These are phyloP conservation scores for Hypoxylon sp. DNA, from an alignment of 2,329 filamentous ascomycete genomes.

Conservation along the genomic window DNA sequence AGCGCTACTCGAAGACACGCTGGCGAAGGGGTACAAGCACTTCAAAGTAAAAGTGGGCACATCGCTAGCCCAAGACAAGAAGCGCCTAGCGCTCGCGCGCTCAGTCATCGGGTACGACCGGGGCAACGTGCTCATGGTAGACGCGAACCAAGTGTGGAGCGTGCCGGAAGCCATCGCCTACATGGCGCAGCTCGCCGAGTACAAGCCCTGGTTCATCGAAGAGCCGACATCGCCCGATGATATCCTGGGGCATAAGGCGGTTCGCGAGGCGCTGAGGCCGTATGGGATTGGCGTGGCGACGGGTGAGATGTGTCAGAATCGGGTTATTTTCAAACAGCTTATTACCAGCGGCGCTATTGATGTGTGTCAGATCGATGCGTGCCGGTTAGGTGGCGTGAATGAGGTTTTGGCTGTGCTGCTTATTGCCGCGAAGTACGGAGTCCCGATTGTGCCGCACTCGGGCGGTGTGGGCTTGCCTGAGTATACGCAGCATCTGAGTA, in stretches of 20 bases:
- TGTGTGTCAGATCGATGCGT: conserved; percentile 91
- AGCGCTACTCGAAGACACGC: conserved; percentile 78
- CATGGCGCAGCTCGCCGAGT: conserved; percentile 85
- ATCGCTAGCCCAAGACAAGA: conserved; percentile 78
- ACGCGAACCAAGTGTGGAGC: conserved; percentile 94
- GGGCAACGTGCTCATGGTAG: conserved; percentile 90
- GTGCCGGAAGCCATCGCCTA: conserved; percentile 90
- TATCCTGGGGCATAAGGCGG: conserved; percentile 87
- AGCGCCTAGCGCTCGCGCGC: conserved; percentile 79
- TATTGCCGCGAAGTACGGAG: conserved; percentile 82
- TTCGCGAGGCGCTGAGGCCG: conserved; percentile 83
- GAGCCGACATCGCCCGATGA: conserved; percentile 94
- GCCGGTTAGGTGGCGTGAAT: conserved; percentile 90
- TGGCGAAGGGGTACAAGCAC: conserved; percentile 82
- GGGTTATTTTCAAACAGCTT: conserved; percentile 94
- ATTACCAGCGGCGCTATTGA: conserved; percentile 85
- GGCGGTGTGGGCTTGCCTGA: conserved; percentile 92
- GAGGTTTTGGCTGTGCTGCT: conserved; percentile 92
- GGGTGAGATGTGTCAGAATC: conserved; percentile 96
- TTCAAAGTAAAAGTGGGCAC: conserved; percentile 94
- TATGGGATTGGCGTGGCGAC: conserved; percentile 87
- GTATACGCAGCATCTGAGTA: conserved; percentile 93
- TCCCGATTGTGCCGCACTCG: conserved; percentile 90
- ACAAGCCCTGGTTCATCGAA: conserved; percentile 94
- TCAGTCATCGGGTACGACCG: conserved; percentile 85